phyloP scores from a whole-genome alignment of 768 basidiomycete genomes.

The Rickenella mellea region DNA sequence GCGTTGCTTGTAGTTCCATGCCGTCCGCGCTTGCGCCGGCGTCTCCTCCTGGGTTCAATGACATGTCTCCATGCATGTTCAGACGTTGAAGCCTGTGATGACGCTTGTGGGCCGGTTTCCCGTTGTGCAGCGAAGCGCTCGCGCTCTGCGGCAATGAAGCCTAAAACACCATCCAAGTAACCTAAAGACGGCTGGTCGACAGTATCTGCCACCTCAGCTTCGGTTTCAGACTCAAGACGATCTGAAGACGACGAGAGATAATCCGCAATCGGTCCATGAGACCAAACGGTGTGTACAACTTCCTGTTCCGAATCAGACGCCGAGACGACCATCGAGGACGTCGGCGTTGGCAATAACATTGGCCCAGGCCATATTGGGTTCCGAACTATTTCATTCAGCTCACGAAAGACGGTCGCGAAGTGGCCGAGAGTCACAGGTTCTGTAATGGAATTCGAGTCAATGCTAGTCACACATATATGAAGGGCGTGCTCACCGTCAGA shows the following conservation, averaged over 20 bases:
- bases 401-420: constrained; percentile 62
- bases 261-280: constrained; percentile 10
- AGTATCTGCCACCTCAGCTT: constrained; percentile 3
- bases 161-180: constrained; percentile 60
- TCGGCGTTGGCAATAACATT: constrained; percentile 18
- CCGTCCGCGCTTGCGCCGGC: constrained; percentile 18
- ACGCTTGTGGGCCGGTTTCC: constrained; percentile 6
- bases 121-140: constrained; percentile 41
- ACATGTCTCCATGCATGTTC: constrained; percentile 31
- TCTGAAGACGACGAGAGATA: constrained; percentile 7
- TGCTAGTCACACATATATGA: constrained; percentile 1
- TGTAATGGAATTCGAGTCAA: constrained; percentile 13
- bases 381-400: constrained; percentile 47
- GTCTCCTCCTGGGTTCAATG: constrained; percentile 27
- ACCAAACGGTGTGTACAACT: constrained; percentile 15
- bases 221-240: constrained; percentile 15
- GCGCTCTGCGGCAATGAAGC: constrained; percentile 67
- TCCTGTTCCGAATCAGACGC: constrained; percentile 30
- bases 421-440: constrained; percentile 68
- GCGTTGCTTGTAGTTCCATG: neutral
- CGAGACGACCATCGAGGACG: constrained; percentile 18
- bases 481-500: constrained; percentile 23
- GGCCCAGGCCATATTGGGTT: too few relatives aligned
- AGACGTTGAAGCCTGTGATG: constrained; percentile 22
- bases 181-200: constrained; percentile 57